Conservation (phyloP, 2,329 filamentous ascomycete genomes). For the Cordyceps farinosa region DNA sequence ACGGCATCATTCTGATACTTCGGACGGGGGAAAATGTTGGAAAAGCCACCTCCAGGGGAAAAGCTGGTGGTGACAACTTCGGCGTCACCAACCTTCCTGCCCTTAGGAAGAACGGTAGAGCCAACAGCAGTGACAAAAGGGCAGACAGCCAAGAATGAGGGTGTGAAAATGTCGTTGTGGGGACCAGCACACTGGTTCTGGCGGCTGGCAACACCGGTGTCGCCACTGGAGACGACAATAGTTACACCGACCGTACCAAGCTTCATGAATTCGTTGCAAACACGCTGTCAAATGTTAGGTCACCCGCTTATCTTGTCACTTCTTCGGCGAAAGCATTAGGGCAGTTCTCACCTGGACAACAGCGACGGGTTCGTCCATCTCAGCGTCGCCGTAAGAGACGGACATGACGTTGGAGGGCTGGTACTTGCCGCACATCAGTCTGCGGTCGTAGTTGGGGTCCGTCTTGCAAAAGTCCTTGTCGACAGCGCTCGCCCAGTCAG, state of each 20-base stretch:
- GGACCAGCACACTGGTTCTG: constrained; percentile 19
- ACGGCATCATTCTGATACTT: constrained; percentile 43
- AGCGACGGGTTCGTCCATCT: constrained; percentile 29
- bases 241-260: constrained; percentile 43
- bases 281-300: constrained; percentile 26
- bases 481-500: constrained; percentile 50
- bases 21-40: constrained; percentile 42
- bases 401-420: constrained; percentile 33
- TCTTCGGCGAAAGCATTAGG: too few species aligned
- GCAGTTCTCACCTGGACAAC: constrained; percentile 43
- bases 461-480: constrained; percentile 53
- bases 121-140: constrained; percentile 47
- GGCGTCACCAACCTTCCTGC: constrained; percentile 42
- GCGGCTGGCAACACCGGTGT: constrained; percentile 34
- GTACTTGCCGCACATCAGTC: constrained; percentile 29
- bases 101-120: constrained; percentile 43
- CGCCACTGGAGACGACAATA: constrained; percentile 39
- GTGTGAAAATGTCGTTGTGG: constrained; percentile 27
- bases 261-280: constrained; percentile 44
- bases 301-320: neutral
- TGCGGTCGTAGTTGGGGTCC: constrained; percentile 40
- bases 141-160: constrained; percentile 38
- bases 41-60: constrained; percentile 28
- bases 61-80: constrained; percentile 46
- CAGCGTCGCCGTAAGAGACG: constrained; percentile 46